phyloP scores from a whole-genome alignment of 192 early-diverging fungal species.

The Coemansia sp. region DNA sequence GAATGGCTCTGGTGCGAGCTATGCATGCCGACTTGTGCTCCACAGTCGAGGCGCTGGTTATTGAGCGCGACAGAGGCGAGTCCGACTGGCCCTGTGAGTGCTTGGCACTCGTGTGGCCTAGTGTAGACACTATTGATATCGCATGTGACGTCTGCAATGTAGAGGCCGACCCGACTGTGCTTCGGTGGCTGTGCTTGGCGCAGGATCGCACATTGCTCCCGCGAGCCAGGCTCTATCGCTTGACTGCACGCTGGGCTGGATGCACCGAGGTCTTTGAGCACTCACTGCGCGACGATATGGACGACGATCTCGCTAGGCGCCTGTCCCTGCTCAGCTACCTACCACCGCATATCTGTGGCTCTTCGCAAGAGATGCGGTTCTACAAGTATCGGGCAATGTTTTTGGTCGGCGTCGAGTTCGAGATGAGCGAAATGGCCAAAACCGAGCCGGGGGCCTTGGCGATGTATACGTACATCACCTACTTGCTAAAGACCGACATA shows the following conservation, averaged over 20 bases:
- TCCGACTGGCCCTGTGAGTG: slow-evolving; percentile 30
- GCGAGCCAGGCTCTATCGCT: slow-evolving; percentile 28
- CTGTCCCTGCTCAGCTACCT: slow-evolving; percentile 27
- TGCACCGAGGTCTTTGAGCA: slow-evolving; percentile 55
- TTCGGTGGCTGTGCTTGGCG: slow-evolving; percentile 36
- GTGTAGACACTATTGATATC: slow-evolving; percentile 31
- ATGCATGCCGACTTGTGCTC: slow-evolving; percentile 22
- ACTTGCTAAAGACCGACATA: slow-evolving; percentile 49
- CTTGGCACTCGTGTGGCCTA: slow-evolving; percentile 47
- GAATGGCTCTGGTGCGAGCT: slow-evolving; percentile 38
- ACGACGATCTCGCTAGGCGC: slow-evolving; percentile 15
- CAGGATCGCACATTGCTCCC: slow-evolving; percentile 42
- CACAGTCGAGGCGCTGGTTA: slow-evolving; percentile 30
- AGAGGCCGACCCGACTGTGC: slow-evolving; percentile 25
- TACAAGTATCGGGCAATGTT: slow-evolving; percentile 47
- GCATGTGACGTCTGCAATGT: slow-evolving; percentile 31
- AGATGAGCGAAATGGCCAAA: slow-evolving; percentile 39
- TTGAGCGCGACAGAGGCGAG: slow-evolving; percentile 11
- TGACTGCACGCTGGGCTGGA: slow-evolving; percentile 48
- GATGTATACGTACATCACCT: slow-evolving; percentile 46
- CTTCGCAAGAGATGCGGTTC: slow-evolving; percentile 34
- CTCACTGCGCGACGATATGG: slow-evolving; percentile 20
- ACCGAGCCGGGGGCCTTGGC: slow-evolving; percentile 26
- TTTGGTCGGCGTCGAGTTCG: slow-evolving; percentile 40
- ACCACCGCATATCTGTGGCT: slow-evolving; percentile 19